These are phyloP conservation scores for Phalaenopsis hybrid DNA, from an alignment of 116 monocot species.

Conservation along the genomic window DNA sequence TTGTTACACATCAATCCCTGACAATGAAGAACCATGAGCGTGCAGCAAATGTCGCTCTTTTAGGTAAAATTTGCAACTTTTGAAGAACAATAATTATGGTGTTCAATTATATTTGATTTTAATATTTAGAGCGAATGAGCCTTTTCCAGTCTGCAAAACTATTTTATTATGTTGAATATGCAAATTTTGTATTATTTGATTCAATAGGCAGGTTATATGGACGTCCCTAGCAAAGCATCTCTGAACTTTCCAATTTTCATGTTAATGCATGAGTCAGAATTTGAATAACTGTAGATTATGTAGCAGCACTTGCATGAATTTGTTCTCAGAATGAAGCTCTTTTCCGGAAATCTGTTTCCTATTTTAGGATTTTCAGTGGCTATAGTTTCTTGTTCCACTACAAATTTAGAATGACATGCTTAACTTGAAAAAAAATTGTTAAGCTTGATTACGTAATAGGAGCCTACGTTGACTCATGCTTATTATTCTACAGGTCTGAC, in stretches of 20 bases:
- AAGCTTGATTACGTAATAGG: neutral
- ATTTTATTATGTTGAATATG: neutral
- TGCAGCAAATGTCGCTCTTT: conserved; percentile 49
- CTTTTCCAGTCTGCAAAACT: neutral
- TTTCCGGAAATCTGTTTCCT: neutral
- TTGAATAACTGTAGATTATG: neutral
- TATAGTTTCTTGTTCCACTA: neutral
- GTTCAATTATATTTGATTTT: neutral
- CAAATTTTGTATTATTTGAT: neutral
- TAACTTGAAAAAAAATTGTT: neutral
- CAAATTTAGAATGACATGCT: neutral
- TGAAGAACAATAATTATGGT: neutral
- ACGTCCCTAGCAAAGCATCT: neutral
- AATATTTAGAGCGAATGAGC: neutral
- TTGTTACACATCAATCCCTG: neutral
- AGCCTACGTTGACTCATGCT: neutral
- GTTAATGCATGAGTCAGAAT: neutral
- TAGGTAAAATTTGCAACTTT: conserved; percentile 26
- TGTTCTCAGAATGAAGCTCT: neutral
- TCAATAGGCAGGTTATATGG: neutral
- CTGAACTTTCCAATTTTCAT: neutral
- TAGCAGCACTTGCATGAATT: neutral
- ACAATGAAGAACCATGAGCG: conserved; percentile 32
- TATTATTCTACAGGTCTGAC: conserved; percentile 49
- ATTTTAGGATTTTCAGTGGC: neutral